Evolutionary conservation across 352 stramenopile species (phyloP), one percentile per base, ranked within the genome.

Genomic region (Pythium rhizo-oryzae): DNA sequence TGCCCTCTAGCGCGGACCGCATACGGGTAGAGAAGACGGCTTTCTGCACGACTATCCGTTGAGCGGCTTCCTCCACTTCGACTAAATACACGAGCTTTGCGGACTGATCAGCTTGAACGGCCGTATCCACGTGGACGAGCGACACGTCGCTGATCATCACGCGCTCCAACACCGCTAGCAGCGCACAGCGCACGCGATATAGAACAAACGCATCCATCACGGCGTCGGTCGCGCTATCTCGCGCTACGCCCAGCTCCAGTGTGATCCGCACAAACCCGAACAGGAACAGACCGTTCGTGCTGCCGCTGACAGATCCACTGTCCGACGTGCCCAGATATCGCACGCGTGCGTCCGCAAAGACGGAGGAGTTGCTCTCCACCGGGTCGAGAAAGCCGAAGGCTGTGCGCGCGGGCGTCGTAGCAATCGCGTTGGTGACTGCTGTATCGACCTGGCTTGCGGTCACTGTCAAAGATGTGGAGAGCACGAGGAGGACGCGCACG

Each of bases 141-240:
- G 71, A 44, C 1, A 50, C 25, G 25, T 70, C 28, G 11, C 23
- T 56, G 1, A 74, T 35, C 6, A 67, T 41, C 4, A 74, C 57
- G 15, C 57, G 46, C 49, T 79, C 63, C 5, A 79, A 21, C 1
- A 76, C 59, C 0, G 66, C 19, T 11, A 79, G 56, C 21, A 79
- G 53, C 1, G 59, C 72, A 37, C 60, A 68, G 23, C 72, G 72
- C 43, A 76, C 21, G 4, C 39, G 60, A 28, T 71, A 65, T 12
- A 67, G 35, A 0, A 50, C 23, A 21, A 79, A 74, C 5, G 12
- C 28, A 21, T 69, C 71, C 18, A 62, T 28, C 18, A 37, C 8
- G 11, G 53, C 51, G 0, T 60, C 13, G 5, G 18, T 25, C 13
- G 33, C 1, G 19, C 37, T 3, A 12, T 44, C 52, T 15, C 54